Percentiles rank a stretch among this genome's conserved stretches.
phyloP scores from a whole-genome alignment of 2,329 filamentous ascomycete species.

The Ophiostoma australiae region DNA sequence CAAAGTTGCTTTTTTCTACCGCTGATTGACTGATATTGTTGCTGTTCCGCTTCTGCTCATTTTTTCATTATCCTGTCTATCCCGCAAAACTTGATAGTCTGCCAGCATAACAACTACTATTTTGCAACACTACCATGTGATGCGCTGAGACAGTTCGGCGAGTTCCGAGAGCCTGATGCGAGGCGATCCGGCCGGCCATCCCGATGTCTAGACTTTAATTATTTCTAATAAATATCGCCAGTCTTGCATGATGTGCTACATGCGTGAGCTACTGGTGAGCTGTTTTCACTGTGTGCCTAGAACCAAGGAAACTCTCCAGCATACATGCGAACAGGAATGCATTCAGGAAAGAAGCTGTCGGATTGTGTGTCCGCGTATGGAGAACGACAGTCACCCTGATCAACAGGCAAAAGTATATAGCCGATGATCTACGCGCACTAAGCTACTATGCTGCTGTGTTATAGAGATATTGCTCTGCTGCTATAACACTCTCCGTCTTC shows the following conservation, averaged over 20 bases:
- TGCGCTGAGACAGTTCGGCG: neutral
- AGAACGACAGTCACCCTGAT: neutral
- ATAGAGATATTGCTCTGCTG: neutral
- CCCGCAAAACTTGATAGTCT: neutral
- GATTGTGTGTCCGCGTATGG: neutral
- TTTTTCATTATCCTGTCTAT: too few species aligned
- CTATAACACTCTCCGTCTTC: neutral
- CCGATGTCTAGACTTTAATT: neutral
- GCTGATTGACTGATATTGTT: neutral
- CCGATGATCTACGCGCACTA: neutral
- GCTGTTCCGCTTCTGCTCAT: neutral
- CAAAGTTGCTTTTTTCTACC: neutral
- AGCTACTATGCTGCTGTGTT: neutral
- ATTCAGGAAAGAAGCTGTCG: neutral
- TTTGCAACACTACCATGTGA: neutral
- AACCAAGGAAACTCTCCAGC: neutral
- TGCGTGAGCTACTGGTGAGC: neutral
- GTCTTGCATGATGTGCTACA: neutral
- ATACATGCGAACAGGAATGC: neutral
- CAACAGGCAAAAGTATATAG: conserved; percentile 6
- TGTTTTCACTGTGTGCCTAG: neutral
- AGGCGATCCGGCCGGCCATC: neutral
- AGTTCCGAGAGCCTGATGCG: neutral
- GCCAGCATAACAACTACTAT: neutral
- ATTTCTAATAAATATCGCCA: neutral